Evolutionary conservation across 495 filamentous ascomycete genomes (phyloP).

Genomic region (Penicillium subrubescens): DNA sequence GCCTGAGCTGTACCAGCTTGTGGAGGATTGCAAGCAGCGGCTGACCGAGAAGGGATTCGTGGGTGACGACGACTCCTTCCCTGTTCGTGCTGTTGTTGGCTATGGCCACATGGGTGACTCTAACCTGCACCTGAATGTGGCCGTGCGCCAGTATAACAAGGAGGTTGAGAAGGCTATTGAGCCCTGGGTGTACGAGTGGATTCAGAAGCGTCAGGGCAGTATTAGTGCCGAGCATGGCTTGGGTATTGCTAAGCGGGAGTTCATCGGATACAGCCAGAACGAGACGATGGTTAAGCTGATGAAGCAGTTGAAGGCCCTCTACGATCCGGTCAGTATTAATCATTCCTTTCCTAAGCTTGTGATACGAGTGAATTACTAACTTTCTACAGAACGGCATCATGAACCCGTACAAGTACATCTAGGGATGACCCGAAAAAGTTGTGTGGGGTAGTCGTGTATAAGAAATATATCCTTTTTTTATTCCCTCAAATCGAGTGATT

Average conservation of each 20-base stretch:
- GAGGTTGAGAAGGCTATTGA: constrained; percentile 87
- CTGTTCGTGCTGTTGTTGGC: constrained; percentile 86
- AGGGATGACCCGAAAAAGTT: constrained; percentile 8
- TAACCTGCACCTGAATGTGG: constrained; percentile 90
- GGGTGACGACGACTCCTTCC: constrained; percentile 73
- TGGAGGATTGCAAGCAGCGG: constrained; percentile 76
- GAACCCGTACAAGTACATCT: constrained; percentile 92
- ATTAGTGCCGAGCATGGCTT: constrained; percentile 97
- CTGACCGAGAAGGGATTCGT: constrained; percentile 74
- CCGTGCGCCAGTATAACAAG: constrained; percentile 79
- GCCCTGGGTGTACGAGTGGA: constrained; percentile 98
- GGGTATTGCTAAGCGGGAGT: constrained; percentile 91
- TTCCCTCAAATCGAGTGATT: neutral
- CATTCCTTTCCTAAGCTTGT: neutral
- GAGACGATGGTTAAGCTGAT: constrained; percentile 84
- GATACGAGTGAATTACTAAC: constrained; percentile 24
- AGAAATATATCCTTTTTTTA: neutral
- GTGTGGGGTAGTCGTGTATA: constrained; percentile 4
- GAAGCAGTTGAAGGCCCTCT: constrained; percentile 89
- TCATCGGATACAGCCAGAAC: constrained; percentile 87
- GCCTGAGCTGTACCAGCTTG: constrained; percentile 81
- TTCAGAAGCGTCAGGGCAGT: constrained; percentile 78
- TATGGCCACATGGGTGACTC: constrained; percentile 98
- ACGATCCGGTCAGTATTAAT: constrained; percentile 76
- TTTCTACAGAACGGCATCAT: constrained; percentile 77